Evolutionary conservation across 805 yeast species (phyloP).

Genomic region (Torulaspora microellipsoides): DNA sequence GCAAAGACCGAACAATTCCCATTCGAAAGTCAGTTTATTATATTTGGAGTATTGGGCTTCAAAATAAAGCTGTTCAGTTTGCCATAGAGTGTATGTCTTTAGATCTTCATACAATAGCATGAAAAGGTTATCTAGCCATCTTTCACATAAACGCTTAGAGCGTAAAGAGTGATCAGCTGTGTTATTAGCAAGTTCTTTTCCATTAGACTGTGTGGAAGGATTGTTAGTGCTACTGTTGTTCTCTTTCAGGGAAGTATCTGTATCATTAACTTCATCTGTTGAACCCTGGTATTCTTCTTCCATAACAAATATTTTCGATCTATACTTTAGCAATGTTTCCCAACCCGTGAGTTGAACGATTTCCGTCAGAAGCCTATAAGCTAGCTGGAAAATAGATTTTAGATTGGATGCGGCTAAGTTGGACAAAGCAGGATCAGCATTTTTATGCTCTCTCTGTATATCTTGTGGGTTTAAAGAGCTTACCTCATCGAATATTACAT

Average conservation of each 20-base stretch:
- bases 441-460: conserved; percentile 59
- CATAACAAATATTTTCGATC: conserved; percentile 67
- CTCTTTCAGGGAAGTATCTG: conserved; percentile 1
- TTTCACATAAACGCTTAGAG: conserved; percentile 63
- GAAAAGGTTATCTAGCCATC: conserved; percentile 75
- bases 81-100: conserved; percentile 85
- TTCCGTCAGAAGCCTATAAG: conserved; percentile 59
- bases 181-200: conserved; percentile 7
- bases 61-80: conserved; percentile 83
- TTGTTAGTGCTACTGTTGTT: conserved; percentile 2
- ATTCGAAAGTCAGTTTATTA: conserved; percentile 74
- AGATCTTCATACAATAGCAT: conserved; percentile 69
- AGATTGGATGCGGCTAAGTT: conserved; percentile 68
- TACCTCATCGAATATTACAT: conserved; percentile 67
- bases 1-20: conserved; percentile 87
- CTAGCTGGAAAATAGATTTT: conserved; percentile 51
- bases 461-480: conserved; percentile 61
- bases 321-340: conserved; percentile 56
- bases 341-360: conserved; percentile 67
- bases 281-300: conserved; percentile 48
- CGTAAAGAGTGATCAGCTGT: conserved; percentile 43
- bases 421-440: conserved; percentile 56
- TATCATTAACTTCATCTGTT: conserved; percentile 20
- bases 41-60: conserved; percentile 81
- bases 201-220: conserved; percentile 1